Evolutionary conservation across 2,329 filamentous ascomycete genomes (phyloP), one percentile per base, ranked within the genome.

Genomic region (Hypoxylon sp.): DNA sequence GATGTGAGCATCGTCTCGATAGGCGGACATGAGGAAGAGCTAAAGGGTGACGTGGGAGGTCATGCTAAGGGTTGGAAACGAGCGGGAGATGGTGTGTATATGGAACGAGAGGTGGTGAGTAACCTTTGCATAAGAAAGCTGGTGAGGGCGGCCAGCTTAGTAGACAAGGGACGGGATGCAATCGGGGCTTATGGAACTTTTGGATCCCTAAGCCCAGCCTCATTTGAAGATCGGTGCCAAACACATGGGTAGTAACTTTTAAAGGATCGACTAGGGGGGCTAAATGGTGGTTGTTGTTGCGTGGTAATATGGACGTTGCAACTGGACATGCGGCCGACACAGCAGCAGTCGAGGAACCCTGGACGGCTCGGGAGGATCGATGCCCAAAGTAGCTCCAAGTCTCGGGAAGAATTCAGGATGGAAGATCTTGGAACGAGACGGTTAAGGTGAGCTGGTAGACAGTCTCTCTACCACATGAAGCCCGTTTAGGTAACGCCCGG

Each of bases 1-100:
- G 81, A 75, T 75, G 83, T 85, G 79, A 85, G 83, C 82, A 86
- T 85, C 77, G 77, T 85, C 74, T 70, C 69, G 66, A 59, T 58
- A 63, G n/a, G 56, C 58, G 64, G 43, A 63, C 54, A 52, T 56
- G 45, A 58, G 60, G 55, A 62, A 56, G 62, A 66, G 59, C 63
- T 69, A 69, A 58, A 64, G 58, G 56, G 51, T 56, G 41, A 55
- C 54, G 47, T 66, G 64, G 60, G 62, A 63, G 61, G 50, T 50
- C 62, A 67, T 68, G 63, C 59, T 65, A 53, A 49, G 51, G 58
- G 57, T 51, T 38, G 42, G 45, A 21, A 27, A 65, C 55, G 53
- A 66, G 63, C 60, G 64, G 41, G 49, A 59, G 29, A 50, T 40
- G 47, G 48, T 20, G 47, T 45, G 49, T 62, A 53, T 48, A 52